A percentile compares a stretch with the other conserved stretches of the same genome.
phyloP scores from a whole-genome alignment of 208 protist species.

The Novymonas esmeraldas region DNA sequence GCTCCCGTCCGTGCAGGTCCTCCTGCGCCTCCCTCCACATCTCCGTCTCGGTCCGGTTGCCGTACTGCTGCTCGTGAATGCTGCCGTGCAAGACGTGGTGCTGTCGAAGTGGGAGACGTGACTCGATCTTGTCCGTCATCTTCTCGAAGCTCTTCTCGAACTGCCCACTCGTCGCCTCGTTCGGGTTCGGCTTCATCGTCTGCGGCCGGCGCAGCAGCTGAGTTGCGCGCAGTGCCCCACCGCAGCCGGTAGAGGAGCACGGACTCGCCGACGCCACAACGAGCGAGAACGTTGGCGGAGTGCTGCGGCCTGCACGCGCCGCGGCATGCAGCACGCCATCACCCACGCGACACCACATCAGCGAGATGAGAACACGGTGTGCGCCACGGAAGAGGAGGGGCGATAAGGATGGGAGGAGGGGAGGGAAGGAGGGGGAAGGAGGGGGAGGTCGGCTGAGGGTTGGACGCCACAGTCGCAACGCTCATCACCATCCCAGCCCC shows the following conservation, averaged over 20 bases:
- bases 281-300: not conserved
- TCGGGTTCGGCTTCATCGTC: conserved; percentile 81
- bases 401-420: not conserved
- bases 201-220: conserved; percentile 47
- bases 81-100: conserved; percentile 51
- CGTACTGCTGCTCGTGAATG: conserved; percentile 71
- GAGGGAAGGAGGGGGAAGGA: not conserved
- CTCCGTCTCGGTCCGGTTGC: conserved; percentile 57
- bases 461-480: not conserved
- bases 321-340: not conserved
- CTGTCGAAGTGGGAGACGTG: conserved; percentile 62
- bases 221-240: conserved; percentile 25
- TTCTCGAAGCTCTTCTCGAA: conserved; percentile 89
- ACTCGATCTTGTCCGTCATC: conserved; percentile 65
- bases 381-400: not conserved
- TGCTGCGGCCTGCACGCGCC: not conserved
- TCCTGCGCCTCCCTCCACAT: conserved; percentile 57
- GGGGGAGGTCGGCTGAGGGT: not conserved
- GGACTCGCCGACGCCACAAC: not conserved
- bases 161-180: conserved; percentile 60
- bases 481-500: not conserved
- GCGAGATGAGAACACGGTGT: not conserved
- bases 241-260: not conserved
- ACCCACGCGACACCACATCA: not conserved
- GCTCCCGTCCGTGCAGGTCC: conserved; percentile 62